These are phyloP conservation scores for Leccinum subtestaceum DNA, from an alignment of 768 basidiomycete genomes.

Conservation along the genomic window DNA sequence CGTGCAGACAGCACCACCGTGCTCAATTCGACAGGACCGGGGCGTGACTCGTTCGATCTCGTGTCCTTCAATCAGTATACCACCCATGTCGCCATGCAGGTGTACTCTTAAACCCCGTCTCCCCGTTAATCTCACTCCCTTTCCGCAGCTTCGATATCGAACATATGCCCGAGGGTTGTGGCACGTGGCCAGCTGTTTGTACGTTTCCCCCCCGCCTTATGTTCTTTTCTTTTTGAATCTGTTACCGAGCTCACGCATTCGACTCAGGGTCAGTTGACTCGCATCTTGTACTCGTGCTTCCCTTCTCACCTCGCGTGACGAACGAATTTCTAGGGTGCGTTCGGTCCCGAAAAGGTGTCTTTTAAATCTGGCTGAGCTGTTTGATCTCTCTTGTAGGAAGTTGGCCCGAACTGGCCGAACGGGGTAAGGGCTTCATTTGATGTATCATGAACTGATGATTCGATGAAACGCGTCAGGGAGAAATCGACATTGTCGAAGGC, in stretches of 20 bases:
- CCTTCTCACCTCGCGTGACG: not conserved
- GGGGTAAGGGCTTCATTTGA: slow-evolving; percentile 8
- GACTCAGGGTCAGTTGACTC: slow-evolving; percentile 16
- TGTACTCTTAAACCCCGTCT: not conserved
- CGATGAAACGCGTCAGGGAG: slow-evolving; percentile 19
- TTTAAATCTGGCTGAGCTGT: not conserved
- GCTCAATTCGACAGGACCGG: slow-evolving; percentile 31
- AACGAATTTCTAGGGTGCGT: slow-evolving; percentile 19
- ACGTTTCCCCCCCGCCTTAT: slow-evolving; percentile 6
- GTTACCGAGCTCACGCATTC: not conserved
- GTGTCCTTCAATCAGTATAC: slow-evolving; percentile 29
- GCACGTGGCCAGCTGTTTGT: slow-evolving; percentile 40
- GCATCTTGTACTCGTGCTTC: not conserved
- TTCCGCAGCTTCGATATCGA: slow-evolving; percentile 33
- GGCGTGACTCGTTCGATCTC: slow-evolving; percentile 36
- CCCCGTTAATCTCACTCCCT: not conserved
- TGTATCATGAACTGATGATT: not conserved
- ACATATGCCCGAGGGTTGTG: slow-evolving; percentile 41
- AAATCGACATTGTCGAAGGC: slow-evolving; percentile 36
- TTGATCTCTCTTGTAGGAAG: slow-evolving; percentile 16
- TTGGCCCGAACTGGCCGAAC: slow-evolving; percentile 29
- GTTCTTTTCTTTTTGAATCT: not conserved
- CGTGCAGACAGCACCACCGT: slow-evolving; percentile 35
- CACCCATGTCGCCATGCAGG: slow-evolving; percentile 35
- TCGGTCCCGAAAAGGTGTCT: not conserved